These are phyloP conservation scores for Skeletonema potamos DNA, from an alignment of 108 stramenopile species.

Conservation along the genomic window DNA sequence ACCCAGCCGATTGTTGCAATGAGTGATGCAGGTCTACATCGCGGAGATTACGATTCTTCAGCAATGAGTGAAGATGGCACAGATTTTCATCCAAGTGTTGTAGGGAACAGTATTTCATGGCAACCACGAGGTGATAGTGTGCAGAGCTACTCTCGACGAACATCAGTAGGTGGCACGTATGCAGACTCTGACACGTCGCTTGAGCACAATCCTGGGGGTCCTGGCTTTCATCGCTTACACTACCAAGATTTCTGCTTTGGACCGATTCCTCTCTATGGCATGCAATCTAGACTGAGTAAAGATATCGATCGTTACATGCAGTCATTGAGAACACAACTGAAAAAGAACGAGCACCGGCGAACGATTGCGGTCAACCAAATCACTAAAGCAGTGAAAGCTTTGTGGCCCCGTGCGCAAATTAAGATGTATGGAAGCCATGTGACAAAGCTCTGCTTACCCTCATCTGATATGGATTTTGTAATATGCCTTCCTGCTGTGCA, in stretches of 20 bases:
- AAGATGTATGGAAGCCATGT: slow-evolving; percentile 89
- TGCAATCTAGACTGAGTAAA: slow-evolving; percentile 69
- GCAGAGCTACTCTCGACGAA: slow-evolving; percentile 36
- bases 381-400: slow-evolving; percentile 58
- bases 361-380: slow-evolving; percentile 59
- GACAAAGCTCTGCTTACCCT: slow-evolving; percentile 82
- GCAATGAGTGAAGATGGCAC: slow-evolving; percentile 77
- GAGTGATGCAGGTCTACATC: slow-evolving; percentile 84
- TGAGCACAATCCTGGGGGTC: slow-evolving; percentile 47
- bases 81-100: slow-evolving; percentile 32
- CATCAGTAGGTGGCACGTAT: slow-evolving; percentile 61
- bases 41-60: slow-evolving; percentile 63
- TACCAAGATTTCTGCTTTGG: slow-evolving; percentile 38
- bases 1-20: slow-evolving; percentile 58
- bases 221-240: slow-evolving; percentile 12
- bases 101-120: slow-evolving; percentile 27
- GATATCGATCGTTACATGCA: slow-evolving; percentile 61
- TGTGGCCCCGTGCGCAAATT: slow-evolving; percentile 86
- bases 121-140: slow-evolving; percentile 36
- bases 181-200: slow-evolving; percentile 70
- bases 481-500: slow-evolving; percentile 93
- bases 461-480: slow-evolving; percentile 93
- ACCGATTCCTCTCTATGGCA: slow-evolving; percentile 38
- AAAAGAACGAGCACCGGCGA: slow-evolving; percentile 56
- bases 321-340: slow-evolving; percentile 47